Conservation (phyloP, 495 filamentous ascomycete species). For the Ramalina peruviana region DNA sequence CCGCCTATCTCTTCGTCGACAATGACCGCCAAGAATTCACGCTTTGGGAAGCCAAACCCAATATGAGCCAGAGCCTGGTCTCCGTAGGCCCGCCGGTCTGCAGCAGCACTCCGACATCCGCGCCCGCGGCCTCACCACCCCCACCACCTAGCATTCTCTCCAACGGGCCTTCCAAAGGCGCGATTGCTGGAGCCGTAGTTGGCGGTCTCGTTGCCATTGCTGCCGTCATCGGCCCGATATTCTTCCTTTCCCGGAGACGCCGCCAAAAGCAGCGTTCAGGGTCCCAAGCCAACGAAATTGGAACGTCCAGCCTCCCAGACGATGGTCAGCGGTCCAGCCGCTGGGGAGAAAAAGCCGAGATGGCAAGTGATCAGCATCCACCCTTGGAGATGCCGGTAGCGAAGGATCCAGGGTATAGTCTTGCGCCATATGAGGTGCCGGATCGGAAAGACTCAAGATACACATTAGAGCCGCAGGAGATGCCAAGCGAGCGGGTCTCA, state of each 20-base stretch:
- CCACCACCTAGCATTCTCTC: not conserved
- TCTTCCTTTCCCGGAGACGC: not conserved
- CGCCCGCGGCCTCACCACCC: not conserved
- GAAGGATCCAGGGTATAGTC: not conserved
- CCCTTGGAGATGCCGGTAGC: constrained; percentile 2
- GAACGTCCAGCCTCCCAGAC: not conserved
- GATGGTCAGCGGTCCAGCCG: not conserved
- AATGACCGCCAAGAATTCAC: constrained; percentile 9
- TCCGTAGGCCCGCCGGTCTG: constrained; percentile 3
- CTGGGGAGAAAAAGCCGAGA: not conserved
- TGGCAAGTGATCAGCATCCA: constrained; percentile 3
- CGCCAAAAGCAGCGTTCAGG: not conserved
- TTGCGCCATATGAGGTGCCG: constrained; percentile 2
- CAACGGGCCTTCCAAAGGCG: not conserved
- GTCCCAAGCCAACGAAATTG: not conserved
- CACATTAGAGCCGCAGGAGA: no score
- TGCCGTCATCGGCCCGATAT: not conserved
- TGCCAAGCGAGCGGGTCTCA: no score
- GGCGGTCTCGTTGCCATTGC: not conserved
- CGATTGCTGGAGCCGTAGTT: not conserved
- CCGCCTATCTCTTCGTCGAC: constrained; percentile 27
- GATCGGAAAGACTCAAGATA: not conserved
- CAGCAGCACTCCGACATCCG: not conserved
- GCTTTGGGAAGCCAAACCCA: constrained; percentile 3
- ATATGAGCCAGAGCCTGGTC: not conserved